A percentile compares a stretch with the other conserved stretches of the same genome.
Conservation (phyloP, 2,329 filamentous ascomycete genomes). For the Chalaropsis thielavioides region DNA sequence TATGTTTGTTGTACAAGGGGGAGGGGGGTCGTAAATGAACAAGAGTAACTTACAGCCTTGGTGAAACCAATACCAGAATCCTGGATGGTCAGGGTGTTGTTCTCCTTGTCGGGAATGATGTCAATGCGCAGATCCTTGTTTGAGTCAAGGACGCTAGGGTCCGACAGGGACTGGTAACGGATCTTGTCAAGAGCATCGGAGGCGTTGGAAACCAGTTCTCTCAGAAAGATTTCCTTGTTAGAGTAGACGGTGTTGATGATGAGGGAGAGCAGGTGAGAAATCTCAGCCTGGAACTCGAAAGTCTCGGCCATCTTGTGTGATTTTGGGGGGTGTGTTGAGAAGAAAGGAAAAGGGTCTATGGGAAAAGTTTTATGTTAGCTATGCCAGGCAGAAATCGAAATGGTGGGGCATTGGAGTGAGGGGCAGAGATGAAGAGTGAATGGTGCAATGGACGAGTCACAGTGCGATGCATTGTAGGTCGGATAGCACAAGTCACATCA, state of each 20-base stretch:
- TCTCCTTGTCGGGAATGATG: conserved; percentile 94
- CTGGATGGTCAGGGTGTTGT: conserved; percentile 92
- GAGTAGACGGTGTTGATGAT: conserved; percentile 99
- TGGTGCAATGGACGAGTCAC: not conserved
- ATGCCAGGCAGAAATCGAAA: not conserved
- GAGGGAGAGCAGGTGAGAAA: conserved; percentile 97
- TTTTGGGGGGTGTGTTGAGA: conserved; percentile 2
- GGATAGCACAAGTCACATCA: not conserved
- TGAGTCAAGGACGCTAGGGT: conserved; percentile 91
- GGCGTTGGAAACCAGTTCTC: conserved; percentile 96
- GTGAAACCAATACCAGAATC: conserved; percentile 99
- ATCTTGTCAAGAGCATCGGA: conserved; percentile 99
- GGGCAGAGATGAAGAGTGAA: conserved; percentile 1
- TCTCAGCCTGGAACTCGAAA: conserved; percentile 99
- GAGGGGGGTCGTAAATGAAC: not conserved
- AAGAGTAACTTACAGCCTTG: conserved; percentile 71
- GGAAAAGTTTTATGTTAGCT: not conserved
- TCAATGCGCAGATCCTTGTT: conserved; percentile 98
- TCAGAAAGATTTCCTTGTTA: conserved; percentile 99
- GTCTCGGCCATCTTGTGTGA: conserved; percentile 44
- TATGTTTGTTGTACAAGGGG: conserved; percentile 24
- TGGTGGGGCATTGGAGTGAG: conserved; percentile 8
- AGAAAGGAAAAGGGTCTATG: conserved; percentile 12
- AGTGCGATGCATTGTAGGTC: conserved; percentile 8
- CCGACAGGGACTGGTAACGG: conserved; percentile 93